A percentile compares a stretch with the other conserved stretches of the same genome.
Conservation (phyloP, 306 rosid genomes). For the Spatholobus suberectus region DNA sequence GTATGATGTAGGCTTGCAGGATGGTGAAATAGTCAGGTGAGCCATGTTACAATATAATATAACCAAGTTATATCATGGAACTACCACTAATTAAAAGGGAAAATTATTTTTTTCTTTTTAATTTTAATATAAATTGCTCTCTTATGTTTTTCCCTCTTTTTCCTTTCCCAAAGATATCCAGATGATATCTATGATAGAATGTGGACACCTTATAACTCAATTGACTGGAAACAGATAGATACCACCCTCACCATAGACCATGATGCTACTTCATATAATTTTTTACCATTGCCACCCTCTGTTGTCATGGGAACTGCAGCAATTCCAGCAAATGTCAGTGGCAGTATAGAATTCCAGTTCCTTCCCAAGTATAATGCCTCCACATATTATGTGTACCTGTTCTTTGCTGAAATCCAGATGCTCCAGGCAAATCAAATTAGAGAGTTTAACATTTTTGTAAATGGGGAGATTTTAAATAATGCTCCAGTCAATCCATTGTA, state of each 20-base stretch:
- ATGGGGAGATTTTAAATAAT: conserved; percentile 16
- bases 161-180: conserved; percentile 42
- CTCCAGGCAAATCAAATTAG: conserved; percentile 45
- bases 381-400: conserved; percentile 32
- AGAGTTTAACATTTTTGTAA: conserved; percentile 47
- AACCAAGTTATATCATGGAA: neutral
- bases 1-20: conserved; percentile 44
- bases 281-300: conserved; percentile 44
- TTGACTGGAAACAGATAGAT: conserved; percentile 39
- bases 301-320: conserved; percentile 45
- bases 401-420: conserved; percentile 47
- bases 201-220: conserved; percentile 49
- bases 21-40: conserved; percentile 40
- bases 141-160: neutral
- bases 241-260: conserved; percentile 36
- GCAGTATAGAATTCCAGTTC: conserved; percentile 30
- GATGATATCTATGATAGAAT: conserved; percentile 53
- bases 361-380: conserved; percentile 38
- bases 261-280: conserved; percentile 13
- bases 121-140: neutral
- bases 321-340: conserved; percentile 38
- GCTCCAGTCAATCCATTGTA: conserved; percentile 16
- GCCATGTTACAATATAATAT: conserved; percentile 23
- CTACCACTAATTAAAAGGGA: neutral
- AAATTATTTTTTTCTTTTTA: neutral